phyloP scores from a whole-genome alignment of 495 filamentous ascomycete genomes.

The Penicillium steckii region DNA sequence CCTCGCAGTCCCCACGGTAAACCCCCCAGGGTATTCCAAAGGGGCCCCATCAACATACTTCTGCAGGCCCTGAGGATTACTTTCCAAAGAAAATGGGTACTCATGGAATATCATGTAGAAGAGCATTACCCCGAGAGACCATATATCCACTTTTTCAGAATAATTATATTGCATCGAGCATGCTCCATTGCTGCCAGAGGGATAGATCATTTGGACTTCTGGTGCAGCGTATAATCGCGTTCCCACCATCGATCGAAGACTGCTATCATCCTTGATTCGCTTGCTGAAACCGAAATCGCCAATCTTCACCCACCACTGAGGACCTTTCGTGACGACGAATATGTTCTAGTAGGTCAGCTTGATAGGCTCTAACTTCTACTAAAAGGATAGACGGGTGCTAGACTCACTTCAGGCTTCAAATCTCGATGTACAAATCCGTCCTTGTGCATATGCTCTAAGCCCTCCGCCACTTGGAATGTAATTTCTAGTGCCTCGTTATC shows the following conservation, averaged over 20 bases:
- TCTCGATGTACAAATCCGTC: neutral
- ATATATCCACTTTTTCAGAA: neutral
- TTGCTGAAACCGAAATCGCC: neutral
- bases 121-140: neutral
- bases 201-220: neutral
- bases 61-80: neutral
- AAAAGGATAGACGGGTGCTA: neutral
- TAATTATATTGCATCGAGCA: neutral
- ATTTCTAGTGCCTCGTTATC: neutral
- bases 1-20: neutral
- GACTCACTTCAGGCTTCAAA: neutral
- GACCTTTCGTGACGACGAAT: neutral
- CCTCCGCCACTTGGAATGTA: neutral
- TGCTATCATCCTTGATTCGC: neutral
- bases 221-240: neutral
- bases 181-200: too few species aligned
- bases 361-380: neutral
- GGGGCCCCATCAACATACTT: neutral
- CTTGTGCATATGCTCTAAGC: neutral
- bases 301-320: neutral
- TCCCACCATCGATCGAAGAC: neutral
- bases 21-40: neutral
- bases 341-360: neutral
- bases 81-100: constrained; percentile 2
- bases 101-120: neutral